phyloP scores from a whole-genome alignment of 352 stramenopile species.

The Vaucheria bursata region DNA sequence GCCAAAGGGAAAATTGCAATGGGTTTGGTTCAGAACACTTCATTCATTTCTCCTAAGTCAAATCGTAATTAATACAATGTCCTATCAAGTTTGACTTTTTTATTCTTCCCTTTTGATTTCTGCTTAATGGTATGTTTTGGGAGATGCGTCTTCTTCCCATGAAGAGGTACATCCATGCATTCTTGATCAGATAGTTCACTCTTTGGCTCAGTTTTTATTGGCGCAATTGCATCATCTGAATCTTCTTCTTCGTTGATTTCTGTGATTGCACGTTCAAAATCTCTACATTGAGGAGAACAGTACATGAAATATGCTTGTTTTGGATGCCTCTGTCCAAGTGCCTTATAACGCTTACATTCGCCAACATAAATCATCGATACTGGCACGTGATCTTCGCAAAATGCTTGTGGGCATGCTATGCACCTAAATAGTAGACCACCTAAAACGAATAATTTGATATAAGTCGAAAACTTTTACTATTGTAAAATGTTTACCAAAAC shows the following conservation, averaged over 20 bases:
- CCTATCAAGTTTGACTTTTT: no score
- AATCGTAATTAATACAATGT: no score
- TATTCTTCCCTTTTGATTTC: no score
- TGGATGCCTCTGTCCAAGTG: not conserved
- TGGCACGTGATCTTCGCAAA: constrained; percentile 44
- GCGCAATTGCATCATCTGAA: not conserved
- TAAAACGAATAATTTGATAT: no score
- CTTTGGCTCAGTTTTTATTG: no score
- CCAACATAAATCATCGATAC: not conserved
- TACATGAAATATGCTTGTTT: constrained; percentile 8
- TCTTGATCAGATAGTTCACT: no score
- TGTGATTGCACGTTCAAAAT: not conserved
- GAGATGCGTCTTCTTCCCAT: no score
- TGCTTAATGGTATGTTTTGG: no score
- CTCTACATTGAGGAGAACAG: not conserved
- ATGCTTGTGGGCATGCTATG: constrained; percentile 33
- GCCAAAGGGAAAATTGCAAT: not conserved
- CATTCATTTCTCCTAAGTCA: no score
- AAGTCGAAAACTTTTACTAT: no score
- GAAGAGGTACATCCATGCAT: no score
- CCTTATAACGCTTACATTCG: constrained; percentile 8
- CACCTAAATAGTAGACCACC: constrained; percentile 49
- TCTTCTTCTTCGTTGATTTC: constrained; percentile 3
- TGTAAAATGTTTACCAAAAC: no score
- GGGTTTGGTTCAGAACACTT: not conserved